phyloP scores from a whole-genome alignment of 2,329 filamentous ascomycete species.

The Bipolaris cookei region DNA sequence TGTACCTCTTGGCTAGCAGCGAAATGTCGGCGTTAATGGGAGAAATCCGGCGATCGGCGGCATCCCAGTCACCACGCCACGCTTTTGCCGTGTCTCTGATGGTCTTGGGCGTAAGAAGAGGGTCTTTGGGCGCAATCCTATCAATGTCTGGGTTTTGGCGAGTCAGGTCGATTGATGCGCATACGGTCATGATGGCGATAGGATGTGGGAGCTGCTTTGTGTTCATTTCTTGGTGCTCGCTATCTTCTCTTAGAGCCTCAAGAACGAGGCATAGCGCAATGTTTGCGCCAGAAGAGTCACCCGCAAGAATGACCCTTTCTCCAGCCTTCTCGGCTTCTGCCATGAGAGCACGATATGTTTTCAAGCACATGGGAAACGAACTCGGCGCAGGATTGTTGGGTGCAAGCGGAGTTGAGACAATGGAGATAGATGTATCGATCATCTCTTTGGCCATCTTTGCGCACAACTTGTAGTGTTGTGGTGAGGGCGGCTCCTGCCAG shows the following conservation, averaged over 20 bases:
- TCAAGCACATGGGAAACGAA: slow-evolving; percentile 57
- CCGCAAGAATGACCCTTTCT: slow-evolving; percentile 58
- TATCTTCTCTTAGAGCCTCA: slow-evolving; percentile 46
- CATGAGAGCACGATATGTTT: slow-evolving; percentile 54
- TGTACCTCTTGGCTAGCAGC: slow-evolving; percentile 46
- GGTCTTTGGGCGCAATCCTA: slow-evolving; percentile 52
- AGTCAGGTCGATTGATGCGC: slow-evolving; percentile 58
- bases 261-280: slow-evolving; percentile 54
- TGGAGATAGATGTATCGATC: slow-evolving; percentile 50
- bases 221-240: slow-evolving; percentile 11
- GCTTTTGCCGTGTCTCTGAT: slow-evolving; percentile 52
- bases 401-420: slow-evolving; percentile 62
- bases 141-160: slow-evolving; percentile 55
- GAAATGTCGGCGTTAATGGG: slow-evolving; percentile 56
- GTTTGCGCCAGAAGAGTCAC: slow-evolving; percentile 64
- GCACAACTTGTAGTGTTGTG: slow-evolving; percentile 61
- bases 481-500: slow-evolving; percentile 59
- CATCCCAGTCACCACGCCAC: slow-evolving; percentile 52
- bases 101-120: slow-evolving; percentile 53
- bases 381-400: slow-evolving; percentile 59
- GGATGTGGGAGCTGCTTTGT: slow-evolving; percentile 33
- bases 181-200: slow-evolving; percentile 53
- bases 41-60: slow-evolving; percentile 56
- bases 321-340: slow-evolving; percentile 44
- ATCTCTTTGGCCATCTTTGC: slow-evolving; percentile 55